phyloP scores from a whole-genome alignment of 1,139 yeast genomes.

The Suzukiozyma palmioleophila region DNA sequence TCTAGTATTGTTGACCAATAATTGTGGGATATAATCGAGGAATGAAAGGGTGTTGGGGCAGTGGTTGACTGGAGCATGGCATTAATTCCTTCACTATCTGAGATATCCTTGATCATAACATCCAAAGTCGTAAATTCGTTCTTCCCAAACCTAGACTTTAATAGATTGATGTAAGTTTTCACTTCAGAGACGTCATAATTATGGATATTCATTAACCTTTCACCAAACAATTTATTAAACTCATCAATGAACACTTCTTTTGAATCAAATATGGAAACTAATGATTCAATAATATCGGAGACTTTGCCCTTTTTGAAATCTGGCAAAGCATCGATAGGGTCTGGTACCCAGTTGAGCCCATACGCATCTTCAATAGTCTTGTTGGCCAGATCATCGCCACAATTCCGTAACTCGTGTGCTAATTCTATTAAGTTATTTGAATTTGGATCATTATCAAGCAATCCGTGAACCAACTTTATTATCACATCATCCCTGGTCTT shows the following conservation, averaged over 20 bases:
- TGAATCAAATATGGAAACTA: slow-evolving; percentile 73
- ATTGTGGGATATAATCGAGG: slow-evolving; percentile 39
- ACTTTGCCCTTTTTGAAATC: slow-evolving; percentile 69
- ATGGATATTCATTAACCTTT: slow-evolving; percentile 47
- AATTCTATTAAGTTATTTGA: slow-evolving; percentile 44
- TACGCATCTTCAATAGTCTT: slow-evolving; percentile 29
- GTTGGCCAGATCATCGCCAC: slow-evolving; percentile 7
- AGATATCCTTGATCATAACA: slow-evolving; percentile 79
- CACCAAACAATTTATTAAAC: slow-evolving; percentile 63
- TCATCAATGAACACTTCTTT: slow-evolving; percentile 72
- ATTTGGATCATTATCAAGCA: slow-evolving; percentile 50
- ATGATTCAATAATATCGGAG: slow-evolving; percentile 65
- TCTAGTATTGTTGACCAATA: slow-evolving; percentile 51
- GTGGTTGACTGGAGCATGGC: slow-evolving; percentile 13
- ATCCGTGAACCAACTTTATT: slow-evolving; percentile 63
- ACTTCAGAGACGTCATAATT: slow-evolving; percentile 43
- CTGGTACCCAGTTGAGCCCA: slow-evolving; percentile 76
- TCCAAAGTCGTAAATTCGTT: slow-evolving; percentile 64
- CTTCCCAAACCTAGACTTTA: slow-evolving; percentile 67
- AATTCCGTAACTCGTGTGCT: slow-evolving; percentile 45
- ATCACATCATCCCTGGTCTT: slow-evolving; percentile 74
- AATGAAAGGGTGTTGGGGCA: slow-evolving; percentile 19
- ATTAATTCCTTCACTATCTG: slow-evolving; percentile 45
- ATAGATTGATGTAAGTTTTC: slow-evolving; percentile 40
- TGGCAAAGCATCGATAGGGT: slow-evolving; percentile 88